Conservation (phyloP, 2,329 filamentous ascomycete species). For the Sporothrix curviconia region DNA sequence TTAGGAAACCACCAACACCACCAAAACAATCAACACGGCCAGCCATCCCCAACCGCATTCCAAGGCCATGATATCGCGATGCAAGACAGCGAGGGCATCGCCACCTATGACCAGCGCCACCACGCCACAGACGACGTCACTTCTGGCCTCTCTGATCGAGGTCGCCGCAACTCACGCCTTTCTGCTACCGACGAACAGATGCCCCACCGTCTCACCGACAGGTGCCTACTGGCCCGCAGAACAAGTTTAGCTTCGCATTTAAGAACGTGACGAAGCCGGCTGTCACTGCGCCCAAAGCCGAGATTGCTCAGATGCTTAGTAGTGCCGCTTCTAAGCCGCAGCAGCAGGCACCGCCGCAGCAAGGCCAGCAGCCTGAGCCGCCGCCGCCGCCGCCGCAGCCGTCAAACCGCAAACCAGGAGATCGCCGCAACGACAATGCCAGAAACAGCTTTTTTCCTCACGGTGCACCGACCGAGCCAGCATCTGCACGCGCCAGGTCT, state of each 20-base stretch:
- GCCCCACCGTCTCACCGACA: constrained; percentile 47
- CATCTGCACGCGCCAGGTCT: constrained; percentile 37
- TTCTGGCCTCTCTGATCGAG: background rate
- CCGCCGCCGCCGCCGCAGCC: constrained; percentile 19
- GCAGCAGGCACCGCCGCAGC: constrained; percentile 13
- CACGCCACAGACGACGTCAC: background rate
- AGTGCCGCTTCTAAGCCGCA: constrained; percentile 40
- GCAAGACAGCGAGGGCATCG: background rate
- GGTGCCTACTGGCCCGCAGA: constrained; percentile 46
- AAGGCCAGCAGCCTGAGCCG: constrained; percentile 22
- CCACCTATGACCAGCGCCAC: background rate
- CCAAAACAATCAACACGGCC: constrained; percentile 14
- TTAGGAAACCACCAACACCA: constrained; percentile 22
- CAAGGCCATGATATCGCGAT: constrained; percentile 10
- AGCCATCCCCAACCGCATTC: background rate
- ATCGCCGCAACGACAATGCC: constrained; percentile 25
- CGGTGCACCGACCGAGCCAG: constrained; percentile 48
- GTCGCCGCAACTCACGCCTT: background rate
- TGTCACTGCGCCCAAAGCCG: constrained; percentile 53
- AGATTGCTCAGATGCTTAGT: constrained; percentile 64
- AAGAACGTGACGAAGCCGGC: constrained; percentile 62
- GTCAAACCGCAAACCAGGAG: constrained; percentile 14
- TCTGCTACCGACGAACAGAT: constrained; percentile 34
- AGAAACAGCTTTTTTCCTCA: constrained; percentile 40
- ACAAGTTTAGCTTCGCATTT: constrained; percentile 90